phyloP scores from a whole-genome alignment of 2,329 filamentous ascomycete species.

The Cryphonectria japonica region DNA sequence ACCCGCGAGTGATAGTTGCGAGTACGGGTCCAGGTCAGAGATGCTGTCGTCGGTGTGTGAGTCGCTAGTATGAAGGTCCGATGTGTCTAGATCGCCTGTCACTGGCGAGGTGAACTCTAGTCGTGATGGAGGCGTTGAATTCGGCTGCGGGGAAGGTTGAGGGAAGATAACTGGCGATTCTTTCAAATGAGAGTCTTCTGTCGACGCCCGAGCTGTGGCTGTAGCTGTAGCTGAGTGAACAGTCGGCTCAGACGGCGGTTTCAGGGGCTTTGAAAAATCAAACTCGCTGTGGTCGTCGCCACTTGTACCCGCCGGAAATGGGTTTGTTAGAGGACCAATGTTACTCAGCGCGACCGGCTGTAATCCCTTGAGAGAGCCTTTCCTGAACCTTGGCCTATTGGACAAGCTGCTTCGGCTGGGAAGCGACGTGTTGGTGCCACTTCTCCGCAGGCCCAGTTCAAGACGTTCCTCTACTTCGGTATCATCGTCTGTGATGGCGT shows the following conservation, averaged over 20 bases:
- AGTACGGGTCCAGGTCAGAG: slow-evolving; percentile 27
- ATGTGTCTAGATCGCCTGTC: slow-evolving; percentile 24
- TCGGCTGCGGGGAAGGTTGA: slow-evolving; percentile 18
- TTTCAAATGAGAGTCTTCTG: neutral
- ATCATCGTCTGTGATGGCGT: slow-evolving; percentile 42
- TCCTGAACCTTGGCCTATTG: slow-evolving; percentile 33
- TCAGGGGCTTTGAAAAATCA: slow-evolving; percentile 33
- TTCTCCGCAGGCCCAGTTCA: slow-evolving; percentile 32
- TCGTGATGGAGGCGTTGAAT: slow-evolving; percentile 14
- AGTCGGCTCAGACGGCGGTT: neutral
- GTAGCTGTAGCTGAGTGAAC: neutral
- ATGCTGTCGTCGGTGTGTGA: slow-evolving; percentile 27
- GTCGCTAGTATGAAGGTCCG: slow-evolving; percentile 27
- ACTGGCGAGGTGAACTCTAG: slow-evolving; percentile 28
- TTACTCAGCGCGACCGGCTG: slow-evolving; percentile 29
- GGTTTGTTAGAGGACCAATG: slow-evolving; percentile 25
- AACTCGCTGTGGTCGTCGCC: slow-evolving; percentile 23
- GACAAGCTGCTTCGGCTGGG: slow-evolving; percentile 8
- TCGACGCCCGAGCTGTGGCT: neutral
- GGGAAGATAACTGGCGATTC: slow-evolving; percentile 18
- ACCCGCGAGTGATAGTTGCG: slow-evolving; percentile 10
- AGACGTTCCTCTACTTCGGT: slow-evolving; percentile 36
- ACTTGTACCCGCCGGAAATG: slow-evolving; percentile 15
- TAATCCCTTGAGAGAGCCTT: slow-evolving; percentile 32
- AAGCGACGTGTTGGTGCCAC: slow-evolving; percentile 6